Conservation (phyloP, 177 flowering plant species). For the Vitis hybrid region DNA sequence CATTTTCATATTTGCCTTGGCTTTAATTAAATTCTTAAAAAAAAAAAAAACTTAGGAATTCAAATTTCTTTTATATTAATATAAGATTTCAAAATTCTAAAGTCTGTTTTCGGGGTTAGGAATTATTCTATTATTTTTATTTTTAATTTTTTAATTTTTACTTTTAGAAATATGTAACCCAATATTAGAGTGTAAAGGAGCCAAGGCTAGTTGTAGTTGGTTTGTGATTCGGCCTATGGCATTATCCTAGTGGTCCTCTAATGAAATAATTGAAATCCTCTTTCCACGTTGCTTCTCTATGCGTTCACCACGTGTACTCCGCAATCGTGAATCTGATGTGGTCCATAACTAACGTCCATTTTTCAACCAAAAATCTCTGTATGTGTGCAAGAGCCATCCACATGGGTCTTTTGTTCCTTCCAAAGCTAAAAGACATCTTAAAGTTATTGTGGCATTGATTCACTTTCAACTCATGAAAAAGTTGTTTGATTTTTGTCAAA, state of each 20-base stretch:
- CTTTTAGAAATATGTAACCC: neutral
- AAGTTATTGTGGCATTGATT: neutral
- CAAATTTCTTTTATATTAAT: too few relatives aligned
- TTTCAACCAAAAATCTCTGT: neutral
- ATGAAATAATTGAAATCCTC: slow-evolving; percentile 13
- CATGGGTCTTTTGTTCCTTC: slow-evolving; percentile 12
- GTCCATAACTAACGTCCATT: slow-evolving; percentile 9
- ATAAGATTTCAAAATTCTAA: too few relatives aligned
- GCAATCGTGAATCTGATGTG: slow-evolving; percentile 18
- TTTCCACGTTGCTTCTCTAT: slow-evolving; percentile 19
- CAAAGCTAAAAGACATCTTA: neutral
- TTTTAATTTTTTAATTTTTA: too few relatives aligned
- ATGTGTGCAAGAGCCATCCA: neutral
- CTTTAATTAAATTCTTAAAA: too few relatives aligned
- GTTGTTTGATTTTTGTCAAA: neutral
- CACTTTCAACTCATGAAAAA: neutral
- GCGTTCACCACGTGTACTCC: slow-evolving; percentile 11
- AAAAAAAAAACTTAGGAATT: too few relatives aligned
- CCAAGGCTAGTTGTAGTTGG: slow-evolving; percentile 14
- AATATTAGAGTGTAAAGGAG: neutral
- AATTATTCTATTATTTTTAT: too few relatives aligned
- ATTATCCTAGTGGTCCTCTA: slow-evolving; percentile 19
- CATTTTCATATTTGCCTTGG: too few relatives aligned
- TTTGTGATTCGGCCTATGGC: slow-evolving; percentile 20
- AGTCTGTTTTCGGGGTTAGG: too few relatives aligned